Evolutionary conservation across 148 eudicot genomes (phyloP), one percentile per base, ranked within the genome.

Genomic region (Rhododendron ovatum): DNA sequence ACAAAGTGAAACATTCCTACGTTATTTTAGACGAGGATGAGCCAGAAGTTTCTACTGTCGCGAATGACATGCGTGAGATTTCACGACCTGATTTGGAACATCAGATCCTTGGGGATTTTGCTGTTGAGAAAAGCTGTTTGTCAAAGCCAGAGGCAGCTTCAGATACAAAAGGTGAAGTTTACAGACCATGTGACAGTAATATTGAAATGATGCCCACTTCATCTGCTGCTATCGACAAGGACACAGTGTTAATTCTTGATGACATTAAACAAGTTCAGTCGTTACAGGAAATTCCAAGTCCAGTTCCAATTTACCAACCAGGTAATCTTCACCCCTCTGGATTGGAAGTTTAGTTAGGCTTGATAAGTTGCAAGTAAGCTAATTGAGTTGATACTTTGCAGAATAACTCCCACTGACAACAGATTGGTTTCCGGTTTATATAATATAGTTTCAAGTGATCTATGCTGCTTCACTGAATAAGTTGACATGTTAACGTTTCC

Each of bases 271-370:
- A 91, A 90, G 82, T 89, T 86, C 90, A 90, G 47, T 91, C 94
- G 48, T 85, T 86, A 84, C 87, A 92, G 67, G 97, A 92, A 73
- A 74, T 85, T 50, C 41, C 89, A 4, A 84, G 86, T 85, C 80
- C 89, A 33, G 84, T 86, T 89, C 91, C 85, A n/a, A 84, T 91
- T 85, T 86, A 91, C 74, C 90, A 92, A 88, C 92, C 96, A 90
- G 99, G 99, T 92, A 57, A 83, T 26, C 75, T 61, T 71, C 76
- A 35, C 47, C 74, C 18, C 24, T 82, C 73, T 24, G 28, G 22
- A 37, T 22, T 51, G 83, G 63, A 76, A 76, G 26, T 76, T 76
- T 7, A 37, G 80, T 80, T 51, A 69, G 47, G 47, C 48, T 48
- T 81, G 80, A 81, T 33, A 47, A 48, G 48, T 37, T 76, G 48